Percentiles rank a stretch among this genome's conserved stretches.
Conservation (phyloP, 805 yeast species). For the Metschnikowia shivogae region DNA sequence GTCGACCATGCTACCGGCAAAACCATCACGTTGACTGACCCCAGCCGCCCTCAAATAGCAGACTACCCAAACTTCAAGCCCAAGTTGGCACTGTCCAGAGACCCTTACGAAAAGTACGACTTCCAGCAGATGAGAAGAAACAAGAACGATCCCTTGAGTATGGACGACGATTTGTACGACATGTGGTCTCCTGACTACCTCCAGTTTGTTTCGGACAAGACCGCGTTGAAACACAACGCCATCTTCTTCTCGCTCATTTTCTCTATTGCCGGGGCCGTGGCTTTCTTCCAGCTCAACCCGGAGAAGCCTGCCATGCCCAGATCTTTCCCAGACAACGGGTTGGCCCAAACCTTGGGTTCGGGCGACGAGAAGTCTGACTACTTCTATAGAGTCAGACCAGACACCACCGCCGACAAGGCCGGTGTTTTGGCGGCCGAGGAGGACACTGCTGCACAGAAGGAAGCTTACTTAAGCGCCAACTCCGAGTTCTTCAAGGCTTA, state of each 20-base stretch:
- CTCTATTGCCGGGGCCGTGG: conserved; percentile 42
- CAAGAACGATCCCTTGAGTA: conserved; percentile 65
- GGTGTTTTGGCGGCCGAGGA: conserved; percentile 33
- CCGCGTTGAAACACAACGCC: conserved; percentile 58
- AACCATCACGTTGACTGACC: conserved; percentile 39
- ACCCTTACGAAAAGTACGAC: conserved; percentile 70
- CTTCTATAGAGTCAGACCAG: conserved; percentile 41
- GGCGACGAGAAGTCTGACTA: conserved; percentile 26
- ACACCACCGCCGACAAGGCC: conserved; percentile 34
- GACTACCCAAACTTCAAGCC: conserved; percentile 63
- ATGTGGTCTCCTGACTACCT: conserved; percentile 84
- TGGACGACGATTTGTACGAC: conserved; percentile 69
- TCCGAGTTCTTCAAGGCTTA: conserved; percentile 30
- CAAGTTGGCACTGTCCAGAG: conserved; percentile 58
- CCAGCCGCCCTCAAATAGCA: conserved; percentile 40
- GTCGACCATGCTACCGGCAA: conserved; percentile 39
- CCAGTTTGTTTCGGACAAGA: conserved; percentile 53
- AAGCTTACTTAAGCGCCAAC: conserved; percentile 32
- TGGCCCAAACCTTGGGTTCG: conserved; percentile 72
- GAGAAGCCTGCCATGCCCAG: conserved; percentile 75
- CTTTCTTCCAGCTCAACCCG: conserved; percentile 48
- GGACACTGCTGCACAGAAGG: conserved; percentile 25
- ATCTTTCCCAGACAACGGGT: conserved; percentile 69
- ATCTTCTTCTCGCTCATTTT: conserved; percentile 40
- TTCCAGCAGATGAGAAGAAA: conserved; percentile 81